Percentiles rank a stretch among this genome's conserved stretches.
Conservation (phyloP, 345 rosid genomes). For the Chamaenerion angustifolium region DNA sequence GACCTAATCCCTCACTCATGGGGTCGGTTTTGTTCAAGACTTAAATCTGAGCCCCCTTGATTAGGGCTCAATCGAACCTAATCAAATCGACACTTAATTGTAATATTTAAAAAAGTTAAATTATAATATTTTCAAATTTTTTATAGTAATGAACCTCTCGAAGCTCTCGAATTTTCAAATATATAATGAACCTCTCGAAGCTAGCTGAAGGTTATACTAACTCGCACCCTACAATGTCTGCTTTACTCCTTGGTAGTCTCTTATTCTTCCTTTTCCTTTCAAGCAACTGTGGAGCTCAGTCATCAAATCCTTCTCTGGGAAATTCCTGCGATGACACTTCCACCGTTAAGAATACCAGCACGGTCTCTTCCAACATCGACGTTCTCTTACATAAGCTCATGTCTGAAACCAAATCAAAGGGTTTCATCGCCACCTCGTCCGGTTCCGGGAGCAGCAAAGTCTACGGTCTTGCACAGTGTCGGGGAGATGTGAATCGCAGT, state of each 20-base stretch:
- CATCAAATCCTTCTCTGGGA: conserved; percentile 38
- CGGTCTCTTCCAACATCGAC: conserved; percentile 29
- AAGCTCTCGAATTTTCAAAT: too few relatives aligned
- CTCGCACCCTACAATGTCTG: too few relatives aligned
- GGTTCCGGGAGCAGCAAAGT: conserved; percentile 29
- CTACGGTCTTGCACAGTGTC: conserved; percentile 69
- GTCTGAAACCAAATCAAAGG: conserved; percentile 25
- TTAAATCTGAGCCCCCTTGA: too few relatives aligned
- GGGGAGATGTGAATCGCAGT: conserved; percentile 45
- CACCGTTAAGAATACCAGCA: conserved; percentile 15
- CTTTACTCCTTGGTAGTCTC: background rate
- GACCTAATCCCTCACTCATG: too few relatives aligned
- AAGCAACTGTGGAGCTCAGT: conserved; percentile 17
- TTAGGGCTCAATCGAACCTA: too few relatives aligned
- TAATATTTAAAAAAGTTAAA: too few relatives aligned
- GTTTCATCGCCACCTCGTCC: conserved; percentile 24
- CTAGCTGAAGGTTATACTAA: too few relatives aligned
- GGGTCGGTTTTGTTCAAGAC: too few relatives aligned
- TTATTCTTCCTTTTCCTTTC: conserved; percentile 15
- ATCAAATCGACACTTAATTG: too few relatives aligned
- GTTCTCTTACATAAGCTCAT: conserved; percentile 24
- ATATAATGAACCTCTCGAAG: too few relatives aligned
- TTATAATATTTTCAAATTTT: too few relatives aligned
- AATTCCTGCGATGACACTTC: conserved; percentile 31
- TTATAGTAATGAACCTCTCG: too few relatives aligned